phyloP scores from a whole-genome alignment of 352 stramenopile genomes.

The Phytophthora agathidicida region DNA sequence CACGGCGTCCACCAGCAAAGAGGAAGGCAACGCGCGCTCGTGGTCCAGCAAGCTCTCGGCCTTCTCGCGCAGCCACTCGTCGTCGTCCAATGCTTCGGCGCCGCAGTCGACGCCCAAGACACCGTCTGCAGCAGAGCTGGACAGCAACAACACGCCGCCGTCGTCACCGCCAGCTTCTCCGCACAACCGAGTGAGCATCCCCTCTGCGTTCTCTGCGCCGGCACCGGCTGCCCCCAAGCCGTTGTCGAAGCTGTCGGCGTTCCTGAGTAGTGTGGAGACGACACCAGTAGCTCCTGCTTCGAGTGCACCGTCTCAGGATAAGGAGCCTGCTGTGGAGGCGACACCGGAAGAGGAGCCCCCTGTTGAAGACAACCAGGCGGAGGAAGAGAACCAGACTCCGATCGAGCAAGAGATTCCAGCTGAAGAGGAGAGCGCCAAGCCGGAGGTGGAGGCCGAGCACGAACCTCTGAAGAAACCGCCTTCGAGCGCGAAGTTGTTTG shows the following conservation, averaged over 20 bases:
- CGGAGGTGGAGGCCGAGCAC: constrained; percentile 17
- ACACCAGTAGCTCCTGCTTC: constrained; percentile 13
- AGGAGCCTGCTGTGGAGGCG: constrained; percentile 27
- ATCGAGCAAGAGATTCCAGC: constrained; percentile 19
- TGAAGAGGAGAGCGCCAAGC: constrained; percentile 12
- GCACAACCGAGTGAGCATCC: constrained; percentile 35
- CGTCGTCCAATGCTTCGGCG: constrained; percentile 41
- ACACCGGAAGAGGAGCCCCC: constrained; percentile 19
- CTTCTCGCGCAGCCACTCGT: constrained; percentile 53
- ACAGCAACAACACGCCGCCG: constrained; percentile 24
- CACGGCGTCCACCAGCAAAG: constrained; percentile 29
- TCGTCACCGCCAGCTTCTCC: constrained; percentile 35
- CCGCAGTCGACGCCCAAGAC: constrained; percentile 32
- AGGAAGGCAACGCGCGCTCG: constrained; percentile 43
- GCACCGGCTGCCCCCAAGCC: constrained; percentile 28
- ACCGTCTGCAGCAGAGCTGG: constrained; percentile 17
- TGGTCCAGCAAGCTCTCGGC: constrained; percentile 73
- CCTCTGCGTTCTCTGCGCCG: constrained; percentile 39
- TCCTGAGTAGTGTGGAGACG: constrained; percentile 66
- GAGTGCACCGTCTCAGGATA: constrained; percentile 24
- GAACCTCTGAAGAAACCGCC: constrained; percentile 31
- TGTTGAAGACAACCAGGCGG: constrained; percentile 36
- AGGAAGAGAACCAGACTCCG: constrained; percentile 19
- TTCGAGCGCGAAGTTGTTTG: constrained; percentile 55
- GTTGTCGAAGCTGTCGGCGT: constrained; percentile 63